phyloP scores from a whole-genome alignment of 352 stramenopile genomes.

The Phytophthora citricola region DNA sequence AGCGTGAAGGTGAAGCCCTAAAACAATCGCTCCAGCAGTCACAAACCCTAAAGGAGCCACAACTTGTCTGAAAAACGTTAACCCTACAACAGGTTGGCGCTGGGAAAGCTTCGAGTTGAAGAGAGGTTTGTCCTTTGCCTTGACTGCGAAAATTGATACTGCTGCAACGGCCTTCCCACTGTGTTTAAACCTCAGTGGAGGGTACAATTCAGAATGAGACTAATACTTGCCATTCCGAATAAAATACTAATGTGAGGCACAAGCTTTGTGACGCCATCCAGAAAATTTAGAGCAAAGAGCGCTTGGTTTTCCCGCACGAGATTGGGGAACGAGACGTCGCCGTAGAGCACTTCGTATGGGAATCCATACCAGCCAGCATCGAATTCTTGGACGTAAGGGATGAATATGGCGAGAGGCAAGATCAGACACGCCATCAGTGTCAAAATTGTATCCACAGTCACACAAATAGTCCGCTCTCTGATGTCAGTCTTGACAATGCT shows the following conservation, averaged over 20 bases:
- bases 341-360: conserved; percentile 44
- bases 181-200: conserved; percentile 3
- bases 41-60: conserved; percentile 27
- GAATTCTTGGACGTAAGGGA: conserved; percentile 39
- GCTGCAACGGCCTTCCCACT: neutral
- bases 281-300: conserved; percentile 39
- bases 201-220: conserved; percentile 32
- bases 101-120: too few species aligned
- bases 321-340: conserved; percentile 52
- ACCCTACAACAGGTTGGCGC: neutral
- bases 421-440: conserved; percentile 9
- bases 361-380: conserved; percentile 39
- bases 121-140: too few species aligned
- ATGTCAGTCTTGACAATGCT: neutral
- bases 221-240: conserved; percentile 37
- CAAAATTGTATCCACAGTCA: conserved; percentile 21
- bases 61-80: conserved; percentile 11
- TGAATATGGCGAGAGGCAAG: conserved; percentile 26
- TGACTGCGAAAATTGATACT: conserved; percentile 1
- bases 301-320: conserved; percentile 54
- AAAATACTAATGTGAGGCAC: conserved; percentile 52
- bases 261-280: conserved; percentile 40
- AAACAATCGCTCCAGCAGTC: conserved; percentile 9
- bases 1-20: conserved; percentile 26
- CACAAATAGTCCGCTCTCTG: conserved; percentile 25